Evolutionary conservation across 805 yeast genomes (phyloP).

Genomic region (Millerozyma acaciae): DNA sequence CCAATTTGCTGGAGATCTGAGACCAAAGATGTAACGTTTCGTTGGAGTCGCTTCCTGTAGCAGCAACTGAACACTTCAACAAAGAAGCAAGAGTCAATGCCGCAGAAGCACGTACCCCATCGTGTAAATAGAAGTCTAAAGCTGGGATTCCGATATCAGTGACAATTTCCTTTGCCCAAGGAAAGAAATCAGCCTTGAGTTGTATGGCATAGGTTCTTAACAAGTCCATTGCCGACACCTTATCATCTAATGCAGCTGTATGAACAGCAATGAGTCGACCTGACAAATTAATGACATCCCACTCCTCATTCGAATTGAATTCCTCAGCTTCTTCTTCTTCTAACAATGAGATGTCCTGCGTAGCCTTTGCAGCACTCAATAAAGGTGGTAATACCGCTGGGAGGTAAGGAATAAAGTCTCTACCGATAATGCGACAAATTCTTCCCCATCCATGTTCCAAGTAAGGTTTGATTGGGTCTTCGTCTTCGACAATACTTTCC

Average conservation of each 20-base stretch:
- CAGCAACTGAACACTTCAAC: slow-evolving; percentile 56
- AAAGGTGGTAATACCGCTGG: slow-evolving; percentile 89
- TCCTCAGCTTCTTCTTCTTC: slow-evolving; percentile 88
- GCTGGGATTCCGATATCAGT: slow-evolving; percentile 83
- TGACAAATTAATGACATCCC: slow-evolving; percentile 88
- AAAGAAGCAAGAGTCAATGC: slow-evolving; percentile 80
- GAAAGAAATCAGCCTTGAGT: slow-evolving; percentile 75
- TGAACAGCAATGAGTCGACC: slow-evolving; percentile 95
- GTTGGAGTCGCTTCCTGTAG: slow-evolving; percentile 52
- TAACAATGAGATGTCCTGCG: slow-evolving; percentile 82
- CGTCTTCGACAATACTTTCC: slow-evolving; percentile 52
- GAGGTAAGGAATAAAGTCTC: slow-evolving; percentile 78
- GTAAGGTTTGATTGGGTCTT: slow-evolving; percentile 84
- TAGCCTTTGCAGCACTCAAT: slow-evolving; percentile 77
- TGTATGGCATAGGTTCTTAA: slow-evolving; percentile 80
- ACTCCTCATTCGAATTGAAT: slow-evolving; percentile 78
- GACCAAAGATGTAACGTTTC: slow-evolving; percentile 71
- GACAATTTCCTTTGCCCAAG: slow-evolving; percentile 75
- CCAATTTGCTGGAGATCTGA: slow-evolving; percentile 60
- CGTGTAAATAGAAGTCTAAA: slow-evolving; percentile 85
- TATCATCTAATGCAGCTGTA: slow-evolving; percentile 91
- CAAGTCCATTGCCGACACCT: slow-evolving; percentile 87
- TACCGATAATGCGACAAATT: slow-evolving; percentile 79
- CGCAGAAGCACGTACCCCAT: slow-evolving; percentile 90
- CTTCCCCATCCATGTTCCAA: slow-evolving; percentile 96